Evolutionary conservation across 805 yeast genomes (phyloP).

Genomic region (Nakazawaea peltata): DNA sequence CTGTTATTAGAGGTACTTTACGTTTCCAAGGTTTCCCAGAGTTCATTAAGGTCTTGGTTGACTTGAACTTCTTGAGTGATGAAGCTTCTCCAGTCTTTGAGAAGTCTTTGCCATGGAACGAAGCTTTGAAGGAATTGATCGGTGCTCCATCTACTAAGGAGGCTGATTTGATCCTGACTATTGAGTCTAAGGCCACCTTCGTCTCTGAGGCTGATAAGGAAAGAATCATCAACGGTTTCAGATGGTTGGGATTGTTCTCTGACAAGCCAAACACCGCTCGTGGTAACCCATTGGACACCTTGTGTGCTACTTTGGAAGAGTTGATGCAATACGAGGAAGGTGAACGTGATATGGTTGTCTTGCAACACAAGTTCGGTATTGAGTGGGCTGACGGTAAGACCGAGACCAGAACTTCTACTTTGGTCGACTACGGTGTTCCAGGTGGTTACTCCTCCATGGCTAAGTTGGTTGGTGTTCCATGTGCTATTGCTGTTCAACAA

Average conservation of each 20-base stretch:
- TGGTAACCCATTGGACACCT: constrained; percentile 90
- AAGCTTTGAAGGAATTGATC: constrained; percentile 69
- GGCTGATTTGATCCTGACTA: constrained; percentile 66
- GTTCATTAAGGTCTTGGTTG: constrained; percentile 91
- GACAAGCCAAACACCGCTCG: constrained; percentile 72
- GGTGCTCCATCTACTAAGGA: constrained; percentile 67
- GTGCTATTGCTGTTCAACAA: constrained; percentile 89
- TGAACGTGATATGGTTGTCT: constrained; percentile 90
- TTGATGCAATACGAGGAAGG: constrained; percentile 93
- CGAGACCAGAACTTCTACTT: constrained; percentile 91
- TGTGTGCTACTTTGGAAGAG: constrained; percentile 93
- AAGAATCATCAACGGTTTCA: constrained; percentile 81
- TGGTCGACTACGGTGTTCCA: constrained; percentile 88
- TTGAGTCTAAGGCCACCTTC: constrained; percentile 72
- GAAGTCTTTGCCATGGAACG: constrained; percentile 70
- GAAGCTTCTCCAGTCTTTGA: constrained; percentile 53
- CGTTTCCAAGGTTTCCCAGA: constrained; percentile 99
- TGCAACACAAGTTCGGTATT: constrained; percentile 97
- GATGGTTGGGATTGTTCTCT: constrained; percentile 91
- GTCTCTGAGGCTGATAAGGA: constrained; percentile 74
- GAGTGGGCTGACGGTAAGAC: constrained; percentile 90
- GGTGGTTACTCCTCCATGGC: constrained; percentile 98
- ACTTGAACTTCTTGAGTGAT: constrained; percentile 86
- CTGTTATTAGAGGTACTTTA: constrained; percentile 93
- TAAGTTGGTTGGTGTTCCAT: constrained; percentile 95